Conservation (phyloP, 1,139 yeast species). For the Magnusiomyces ingens region DNA sequence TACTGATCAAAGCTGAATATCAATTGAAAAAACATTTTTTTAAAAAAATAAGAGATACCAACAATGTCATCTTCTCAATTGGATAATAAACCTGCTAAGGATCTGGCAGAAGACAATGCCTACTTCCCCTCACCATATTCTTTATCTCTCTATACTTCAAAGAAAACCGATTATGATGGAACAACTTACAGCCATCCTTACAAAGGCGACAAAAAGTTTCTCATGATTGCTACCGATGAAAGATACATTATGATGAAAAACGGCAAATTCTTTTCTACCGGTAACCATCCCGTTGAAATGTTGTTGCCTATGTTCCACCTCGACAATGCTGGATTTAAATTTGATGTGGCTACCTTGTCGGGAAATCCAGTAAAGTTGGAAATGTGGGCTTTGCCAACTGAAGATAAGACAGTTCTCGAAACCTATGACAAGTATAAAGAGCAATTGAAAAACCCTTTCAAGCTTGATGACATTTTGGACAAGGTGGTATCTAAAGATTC, state of each 20-base stretch:
- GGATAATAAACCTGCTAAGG: background rate
- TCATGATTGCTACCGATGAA: constrained; percentile 1
- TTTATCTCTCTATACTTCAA: background rate
- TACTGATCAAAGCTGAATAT: too few relatives aligned
- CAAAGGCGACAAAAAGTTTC: background rate
- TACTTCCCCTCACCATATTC: background rate
- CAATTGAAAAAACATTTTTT: too few relatives aligned
- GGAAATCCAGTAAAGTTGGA: constrained; percentile 3
- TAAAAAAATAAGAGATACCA: background rate
- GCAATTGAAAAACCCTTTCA: background rate
- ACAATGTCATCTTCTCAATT: background rate
- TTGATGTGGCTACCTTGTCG: background rate
- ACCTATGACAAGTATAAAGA: constrained; percentile 1
- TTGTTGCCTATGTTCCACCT: constrained; percentile 1
- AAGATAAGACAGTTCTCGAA: background rate
- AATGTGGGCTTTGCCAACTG: constrained; percentile 2
- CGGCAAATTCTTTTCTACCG: constrained; percentile 4
- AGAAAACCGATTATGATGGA: constrained; percentile 3
- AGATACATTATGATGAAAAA: background rate
- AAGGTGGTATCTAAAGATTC: background rate
- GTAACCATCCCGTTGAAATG: constrained; percentile 4
- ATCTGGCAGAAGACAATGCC: constrained; percentile 2
- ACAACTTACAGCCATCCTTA: background rate
- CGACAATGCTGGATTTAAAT: constrained; percentile 1
- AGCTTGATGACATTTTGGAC: background rate